Evolutionary conservation across 495 filamentous ascomycete species (phyloP).

Genomic region (Penicillium odoratum): DNA sequence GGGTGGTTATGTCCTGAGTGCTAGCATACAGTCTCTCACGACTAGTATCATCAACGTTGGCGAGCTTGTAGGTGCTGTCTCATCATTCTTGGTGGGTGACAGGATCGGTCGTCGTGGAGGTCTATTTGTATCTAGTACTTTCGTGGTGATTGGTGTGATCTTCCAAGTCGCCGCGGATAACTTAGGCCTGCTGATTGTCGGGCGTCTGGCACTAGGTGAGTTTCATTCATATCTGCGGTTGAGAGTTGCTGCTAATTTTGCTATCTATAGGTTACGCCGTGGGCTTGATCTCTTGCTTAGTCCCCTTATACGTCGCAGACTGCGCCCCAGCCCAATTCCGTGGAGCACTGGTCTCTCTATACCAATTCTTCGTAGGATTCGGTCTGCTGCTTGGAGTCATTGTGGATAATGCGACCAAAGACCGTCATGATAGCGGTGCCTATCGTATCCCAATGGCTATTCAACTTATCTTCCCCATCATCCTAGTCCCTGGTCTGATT

Average conservation of each 20-base stretch:
- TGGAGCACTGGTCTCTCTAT: neutral
- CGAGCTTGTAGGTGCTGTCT: neutral
- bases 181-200: neutral
- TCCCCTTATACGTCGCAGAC: constrained; percentile 2
- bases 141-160: neutral
- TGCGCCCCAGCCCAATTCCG: constrained; percentile 1
- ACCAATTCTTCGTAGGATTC: neutral
- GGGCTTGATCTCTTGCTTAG: constrained; percentile 1
- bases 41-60: constrained; percentile 1
- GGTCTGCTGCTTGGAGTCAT: neutral
- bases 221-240: neutral
- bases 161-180: constrained; percentile 1
- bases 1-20: neutral
- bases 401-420: neutral
- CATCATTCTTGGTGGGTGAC: neutral
- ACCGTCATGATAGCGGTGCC: neutral
- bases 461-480: constrained; percentile 1
- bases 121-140: constrained; percentile 1
- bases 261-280: neutral
- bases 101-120: constrained; percentile 1
- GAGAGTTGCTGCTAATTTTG: neutral
- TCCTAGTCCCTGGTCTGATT: neutral
- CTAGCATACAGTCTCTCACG: neutral
- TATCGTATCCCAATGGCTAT: constrained; percentile 2
- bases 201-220: neutral